Evolutionary conservation across 305 asterid genomes (phyloP), one percentile per base, ranked within the genome.

Genomic region (Fraxinus greggii): DNA sequence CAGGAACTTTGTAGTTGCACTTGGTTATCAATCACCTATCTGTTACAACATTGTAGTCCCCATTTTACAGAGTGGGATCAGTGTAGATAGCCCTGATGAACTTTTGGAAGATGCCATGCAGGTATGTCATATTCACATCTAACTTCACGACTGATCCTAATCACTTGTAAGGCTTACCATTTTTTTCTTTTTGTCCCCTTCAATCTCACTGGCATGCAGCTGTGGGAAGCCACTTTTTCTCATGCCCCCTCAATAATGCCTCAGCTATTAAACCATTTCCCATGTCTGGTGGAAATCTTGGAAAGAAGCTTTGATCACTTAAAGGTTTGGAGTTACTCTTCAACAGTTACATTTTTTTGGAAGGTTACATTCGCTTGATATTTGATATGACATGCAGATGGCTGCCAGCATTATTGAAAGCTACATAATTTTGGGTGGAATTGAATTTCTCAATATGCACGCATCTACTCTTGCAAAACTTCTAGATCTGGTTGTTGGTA

Each of bases 161-260:
- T 75, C 79, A 78, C 75, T 79, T n/a, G 21, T 23, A 78, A 77
- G 69, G 79, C 75, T 70, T 32, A 70, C 23, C 75, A 26, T 63
- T 77, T 35, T 81, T 31, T 4, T 2, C n/a, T 81, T 76, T 82
- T 32, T 19, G 26, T 29, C 28, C 45, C 45, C 23, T 83, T 82
- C 75, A 69, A 61, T 82, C 45, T 83, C 76, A 48, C 79, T 86
- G 45, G 87, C 84, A 33, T 84, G 88, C 92, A 96, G 99, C 88
- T 96, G 85, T 96, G 99, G 99, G 99, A 96, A 88, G 94, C 93
- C 85, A 93, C 95, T 48, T 90, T 96, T 83, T 87, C 97, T 81
- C 91, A 93, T 91, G 99, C 99, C 19, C 89, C 97, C 82, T 88
- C 98, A 80, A 89, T 94, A 92, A 87, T 86, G 76, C 94, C 98